Conservation (phyloP, 495 filamentous ascomycete genomes). For the Penicillium herquei region DNA sequence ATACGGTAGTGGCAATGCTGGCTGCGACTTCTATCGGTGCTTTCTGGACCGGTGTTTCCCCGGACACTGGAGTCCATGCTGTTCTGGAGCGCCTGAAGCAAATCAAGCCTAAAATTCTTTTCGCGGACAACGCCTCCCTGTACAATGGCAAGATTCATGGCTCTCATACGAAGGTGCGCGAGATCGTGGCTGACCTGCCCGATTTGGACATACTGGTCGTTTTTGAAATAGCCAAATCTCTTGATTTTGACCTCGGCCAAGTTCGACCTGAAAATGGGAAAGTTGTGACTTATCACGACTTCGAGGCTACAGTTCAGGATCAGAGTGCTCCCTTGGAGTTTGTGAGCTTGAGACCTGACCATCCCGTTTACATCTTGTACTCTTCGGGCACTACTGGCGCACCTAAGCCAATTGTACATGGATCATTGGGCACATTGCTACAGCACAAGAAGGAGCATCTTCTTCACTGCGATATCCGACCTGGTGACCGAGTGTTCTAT, state of each 20-base stretch:
- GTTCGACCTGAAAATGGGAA: conserved; percentile 49
- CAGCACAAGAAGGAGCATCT: conserved; percentile 95
- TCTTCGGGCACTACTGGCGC: conserved; percentile 86
- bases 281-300: conserved; percentile 50
- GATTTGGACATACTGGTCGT: conserved; percentile 66
- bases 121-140: conserved; percentile 80
- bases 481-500: conserved; percentile 69
- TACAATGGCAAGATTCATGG: conserved; percentile 87
- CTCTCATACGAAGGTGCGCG: conserved; percentile 66
- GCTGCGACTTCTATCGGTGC: conserved; percentile 76
- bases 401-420: conserved; percentile 91
- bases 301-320: conserved; percentile 42
- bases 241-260: conserved; percentile 48
- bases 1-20: conserved; percentile 84
- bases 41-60: conserved; percentile 88
- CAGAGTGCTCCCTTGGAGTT: conserved; percentile 57
- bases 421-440: conserved; percentile 79
- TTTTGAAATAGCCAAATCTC: conserved; percentile 57
- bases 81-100: conserved; percentile 81
- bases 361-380: conserved; percentile 88
- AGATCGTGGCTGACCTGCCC: conserved; percentile 64
- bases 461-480: conserved; percentile 74
- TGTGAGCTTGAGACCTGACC: conserved; percentile 70
- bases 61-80: conserved; percentile 75
- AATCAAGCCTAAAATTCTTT: conserved; percentile 75